Conservation (phyloP, 352 stramenopile genomes). For the Globisporangium rhizosaccharum region DNA sequence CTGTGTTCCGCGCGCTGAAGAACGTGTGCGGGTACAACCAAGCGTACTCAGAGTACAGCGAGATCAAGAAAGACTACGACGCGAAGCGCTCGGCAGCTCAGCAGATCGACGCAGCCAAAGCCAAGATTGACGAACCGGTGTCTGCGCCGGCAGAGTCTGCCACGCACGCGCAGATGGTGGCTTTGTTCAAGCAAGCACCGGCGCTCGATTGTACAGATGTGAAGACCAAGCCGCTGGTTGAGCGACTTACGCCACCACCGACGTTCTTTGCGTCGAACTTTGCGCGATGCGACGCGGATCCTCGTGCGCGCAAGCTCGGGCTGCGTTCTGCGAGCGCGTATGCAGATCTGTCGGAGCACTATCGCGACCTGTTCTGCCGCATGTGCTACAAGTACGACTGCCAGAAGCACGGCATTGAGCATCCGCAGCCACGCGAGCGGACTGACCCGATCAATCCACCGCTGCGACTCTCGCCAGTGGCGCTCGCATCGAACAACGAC, state of each 20-base stretch:
- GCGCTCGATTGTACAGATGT: slow-evolving; percentile 16
- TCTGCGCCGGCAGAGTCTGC: background rate
- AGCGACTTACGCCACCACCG: slow-evolving; percentile 40
- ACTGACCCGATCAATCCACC: slow-evolving; percentile 59
- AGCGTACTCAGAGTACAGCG: slow-evolving; percentile 54
- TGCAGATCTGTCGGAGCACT: slow-evolving; percentile 73
- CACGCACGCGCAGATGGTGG: slow-evolving; percentile 13
- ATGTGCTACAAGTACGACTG: slow-evolving; percentile 93
- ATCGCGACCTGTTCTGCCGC: slow-evolving; percentile 89
- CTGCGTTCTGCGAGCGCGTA: slow-evolving; percentile 53
- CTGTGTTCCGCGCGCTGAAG: slow-evolving; percentile 63
- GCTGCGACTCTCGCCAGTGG: slow-evolving; percentile 33
- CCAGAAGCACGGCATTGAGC: slow-evolving; percentile 84
- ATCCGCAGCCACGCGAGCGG: slow-evolving; percentile 49
- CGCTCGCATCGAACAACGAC: slow-evolving; percentile 2
- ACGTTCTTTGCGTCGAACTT: slow-evolving; percentile 75
- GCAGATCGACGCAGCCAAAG: slow-evolving; percentile 41
- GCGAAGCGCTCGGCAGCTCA: slow-evolving; percentile 23
- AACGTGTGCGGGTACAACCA: slow-evolving; percentile 47
- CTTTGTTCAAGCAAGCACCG: slow-evolving; percentile 30
- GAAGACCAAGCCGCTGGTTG: slow-evolving; percentile 18
- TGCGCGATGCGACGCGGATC: slow-evolving; percentile 1
- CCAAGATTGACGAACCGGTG: slow-evolving; percentile 16
- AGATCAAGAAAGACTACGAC: slow-evolving; percentile 68
- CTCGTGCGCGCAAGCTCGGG: slow-evolving; percentile 7